A percentile compares a stretch with the other conserved stretches of the same genome.
phyloP scores from a whole-genome alignment of 768 basidiomycete genomes.

The Rhodotorula taiwanensis region DNA sequence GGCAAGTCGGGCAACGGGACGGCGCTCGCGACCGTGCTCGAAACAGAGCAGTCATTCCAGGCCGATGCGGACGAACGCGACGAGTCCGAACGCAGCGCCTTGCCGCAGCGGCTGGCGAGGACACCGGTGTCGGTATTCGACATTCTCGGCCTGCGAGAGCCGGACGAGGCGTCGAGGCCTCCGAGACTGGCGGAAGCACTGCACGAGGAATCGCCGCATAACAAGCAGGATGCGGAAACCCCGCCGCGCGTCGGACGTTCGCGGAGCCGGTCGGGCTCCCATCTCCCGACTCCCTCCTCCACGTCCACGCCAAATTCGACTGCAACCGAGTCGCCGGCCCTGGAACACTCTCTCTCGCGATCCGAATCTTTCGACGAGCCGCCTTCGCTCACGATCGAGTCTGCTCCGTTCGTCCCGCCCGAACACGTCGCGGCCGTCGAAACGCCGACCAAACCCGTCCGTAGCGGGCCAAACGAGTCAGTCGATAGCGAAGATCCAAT shows the following conservation, averaged over 20 bases:
- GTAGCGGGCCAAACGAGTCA: conserved; percentile 19
- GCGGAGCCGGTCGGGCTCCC: neutral
- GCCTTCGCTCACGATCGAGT: conserved; percentile 3
- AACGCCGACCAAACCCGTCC: neutral
- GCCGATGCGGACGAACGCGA: neutral
- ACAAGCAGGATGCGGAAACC: neutral
- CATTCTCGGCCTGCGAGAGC: conserved; percentile 16
- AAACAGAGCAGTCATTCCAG: neutral
- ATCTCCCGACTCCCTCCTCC: neutral
- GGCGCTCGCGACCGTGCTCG: neutral
- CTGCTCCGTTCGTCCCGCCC: conserved; percentile 1
- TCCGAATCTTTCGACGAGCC: conserved; percentile 1
- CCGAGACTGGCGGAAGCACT: neutral
- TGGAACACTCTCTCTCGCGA: neutral
- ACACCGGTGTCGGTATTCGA: conserved; percentile 15
- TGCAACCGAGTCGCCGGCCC: conserved; percentile 4
- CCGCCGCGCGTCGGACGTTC: neutral
- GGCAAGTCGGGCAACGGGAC: neutral
- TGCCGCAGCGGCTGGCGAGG: conserved; percentile 2
- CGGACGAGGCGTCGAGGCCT: neutral
- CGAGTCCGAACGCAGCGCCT: neutral
- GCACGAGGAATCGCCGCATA: neutral
- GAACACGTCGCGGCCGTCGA: neutral
- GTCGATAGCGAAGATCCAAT: conserved; percentile 18
- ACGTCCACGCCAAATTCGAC: neutral